phyloP scores from a whole-genome alignment of 768 basidiomycete species.

The Dacryopinax spathularia region DNA sequence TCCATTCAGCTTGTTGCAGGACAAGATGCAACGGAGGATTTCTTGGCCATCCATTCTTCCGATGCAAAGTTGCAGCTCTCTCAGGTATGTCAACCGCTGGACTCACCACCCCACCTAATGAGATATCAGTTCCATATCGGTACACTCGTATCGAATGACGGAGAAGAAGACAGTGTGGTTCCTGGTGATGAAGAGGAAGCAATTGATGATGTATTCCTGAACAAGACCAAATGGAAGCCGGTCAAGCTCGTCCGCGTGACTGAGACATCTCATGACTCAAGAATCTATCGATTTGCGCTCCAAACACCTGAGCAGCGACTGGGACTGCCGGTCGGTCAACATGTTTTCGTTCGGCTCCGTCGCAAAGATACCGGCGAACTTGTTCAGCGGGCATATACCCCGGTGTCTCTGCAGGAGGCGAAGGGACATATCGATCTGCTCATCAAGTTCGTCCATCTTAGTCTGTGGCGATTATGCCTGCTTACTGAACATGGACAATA shows the following conservation, averaged over 20 bases:
- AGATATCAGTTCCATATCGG: conserved; percentile 34
- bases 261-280: conserved; percentile 35
- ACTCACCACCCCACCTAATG: conserved; percentile 8
- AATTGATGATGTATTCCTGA: too few relatives aligned
- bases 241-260: conserved; percentile 28
- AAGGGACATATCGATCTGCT: conserved; percentile 39
- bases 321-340: conserved; percentile 46
- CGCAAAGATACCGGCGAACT: conserved; percentile 31
- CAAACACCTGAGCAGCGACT: conserved; percentile 29
- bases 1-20: conserved; percentile 43
- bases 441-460: conserved; percentile 34
- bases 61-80: conserved; percentile 35
- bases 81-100: conserved; percentile 19
- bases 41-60: conserved; percentile 46
- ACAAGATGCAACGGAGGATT: conserved; percentile 49
- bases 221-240: conserved; percentile 36
- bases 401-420: conserved; percentile 33
- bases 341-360: conserved; percentile 39
- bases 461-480: background rate
- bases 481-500: conserved; percentile 15
- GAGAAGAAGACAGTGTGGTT: background rate
- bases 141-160: conserved; percentile 22
- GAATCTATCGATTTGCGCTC: conserved; percentile 38
- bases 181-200: too few relatives aligned
- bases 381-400: conserved; percentile 47